phyloP scores from a whole-genome alignment of 106 monocot species.

The Dendrobium huoshanense region DNA sequence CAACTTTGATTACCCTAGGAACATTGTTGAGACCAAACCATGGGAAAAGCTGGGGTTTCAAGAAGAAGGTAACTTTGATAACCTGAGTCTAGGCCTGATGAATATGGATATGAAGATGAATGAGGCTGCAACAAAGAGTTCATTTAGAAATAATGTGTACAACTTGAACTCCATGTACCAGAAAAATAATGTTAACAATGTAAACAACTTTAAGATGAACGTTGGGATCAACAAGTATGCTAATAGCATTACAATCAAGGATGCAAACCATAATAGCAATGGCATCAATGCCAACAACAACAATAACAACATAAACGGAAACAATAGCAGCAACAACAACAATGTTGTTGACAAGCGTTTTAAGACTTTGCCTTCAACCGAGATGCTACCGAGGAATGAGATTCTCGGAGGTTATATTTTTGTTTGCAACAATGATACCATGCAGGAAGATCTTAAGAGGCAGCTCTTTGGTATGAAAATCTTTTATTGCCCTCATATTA shows the following conservation, averaged over 20 bases:
- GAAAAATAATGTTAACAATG: conserved; percentile 28
- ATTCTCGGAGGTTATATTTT: conserved; percentile 85
- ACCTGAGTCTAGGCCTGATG: conserved; percentile 40
- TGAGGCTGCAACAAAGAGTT: conserved; percentile 38
- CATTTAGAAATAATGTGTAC: conserved; percentile 26
- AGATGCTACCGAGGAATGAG: conserved; percentile 85
- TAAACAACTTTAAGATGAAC: conserved; percentile 57
- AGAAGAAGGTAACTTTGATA: conserved; percentile 56
- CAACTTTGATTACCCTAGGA: conserved; percentile 52
- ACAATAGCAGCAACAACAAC: conserved; percentile 23
- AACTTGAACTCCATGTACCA: conserved; percentile 44
- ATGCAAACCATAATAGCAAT: conserved; percentile 22
- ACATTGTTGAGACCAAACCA: conserved; percentile 24
- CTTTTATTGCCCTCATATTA: not conserved
- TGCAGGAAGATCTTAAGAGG: conserved; percentile 81
- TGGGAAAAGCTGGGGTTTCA: conserved; percentile 64
- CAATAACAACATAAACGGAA: conserved; percentile 20
- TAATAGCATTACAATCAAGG: conserved; percentile 29
- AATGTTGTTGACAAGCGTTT: conserved; percentile 56
- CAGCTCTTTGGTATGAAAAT: conserved; percentile 72
- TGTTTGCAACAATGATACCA: conserved; percentile 92
- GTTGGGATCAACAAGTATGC: conserved; percentile 31
- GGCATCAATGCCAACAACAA: not conserved
- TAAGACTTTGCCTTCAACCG: conserved; percentile 66
- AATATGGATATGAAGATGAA: conserved; percentile 76